phyloP scores from a whole-genome alignment of 2,329 filamentous ascomycete genomes.

The Claviceps sp. region DNA sequence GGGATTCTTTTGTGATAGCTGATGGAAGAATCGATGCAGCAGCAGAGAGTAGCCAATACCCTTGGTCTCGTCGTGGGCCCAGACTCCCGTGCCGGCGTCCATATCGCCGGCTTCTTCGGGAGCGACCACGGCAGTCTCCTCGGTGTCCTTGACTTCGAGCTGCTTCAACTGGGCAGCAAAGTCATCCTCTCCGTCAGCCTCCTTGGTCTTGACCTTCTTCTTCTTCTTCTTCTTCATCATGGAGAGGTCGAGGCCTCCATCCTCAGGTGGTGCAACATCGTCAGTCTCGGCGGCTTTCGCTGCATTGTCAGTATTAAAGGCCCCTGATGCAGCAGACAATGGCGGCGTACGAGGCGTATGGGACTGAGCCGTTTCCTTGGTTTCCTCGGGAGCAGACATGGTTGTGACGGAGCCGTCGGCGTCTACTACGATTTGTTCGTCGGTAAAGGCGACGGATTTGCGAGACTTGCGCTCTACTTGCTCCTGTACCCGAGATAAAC shows the following conservation, averaged over 20 bases:
- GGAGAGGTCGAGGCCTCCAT: conserved; percentile 43
- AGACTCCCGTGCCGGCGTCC: conserved; percentile 80
- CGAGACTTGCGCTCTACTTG: conserved; percentile 54
- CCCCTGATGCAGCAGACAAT: conserved; percentile 38
- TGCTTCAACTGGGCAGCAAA: conserved; percentile 49
- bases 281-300: conserved; percentile 31
- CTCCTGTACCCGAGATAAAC: conserved; percentile 7
- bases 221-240: conserved; percentile 91
- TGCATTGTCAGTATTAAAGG: conserved; percentile 35
- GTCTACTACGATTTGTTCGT: conserved; percentile 78
- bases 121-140: conserved; percentile 33
- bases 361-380: conserved; percentile 70
- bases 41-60: conserved; percentile 75
- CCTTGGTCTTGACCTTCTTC: conserved; percentile 49
- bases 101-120: conserved; percentile 57
- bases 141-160: conserved; percentile 54
- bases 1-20: conserved; percentile 90
- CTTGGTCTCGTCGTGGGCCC: conserved; percentile 67
- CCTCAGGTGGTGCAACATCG: conserved; percentile 31
- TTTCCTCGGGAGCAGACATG: conserved; percentile 57
- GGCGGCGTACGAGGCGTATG: conserved; percentile 58
- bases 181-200: conserved; percentile 49
- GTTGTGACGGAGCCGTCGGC: conserved; percentile 75
- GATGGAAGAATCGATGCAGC: conserved; percentile 83
- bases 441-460: conserved; percentile 89